Conservation (phyloP, 768 basidiomycete species). For the Xerocomus potaroensis region DNA sequence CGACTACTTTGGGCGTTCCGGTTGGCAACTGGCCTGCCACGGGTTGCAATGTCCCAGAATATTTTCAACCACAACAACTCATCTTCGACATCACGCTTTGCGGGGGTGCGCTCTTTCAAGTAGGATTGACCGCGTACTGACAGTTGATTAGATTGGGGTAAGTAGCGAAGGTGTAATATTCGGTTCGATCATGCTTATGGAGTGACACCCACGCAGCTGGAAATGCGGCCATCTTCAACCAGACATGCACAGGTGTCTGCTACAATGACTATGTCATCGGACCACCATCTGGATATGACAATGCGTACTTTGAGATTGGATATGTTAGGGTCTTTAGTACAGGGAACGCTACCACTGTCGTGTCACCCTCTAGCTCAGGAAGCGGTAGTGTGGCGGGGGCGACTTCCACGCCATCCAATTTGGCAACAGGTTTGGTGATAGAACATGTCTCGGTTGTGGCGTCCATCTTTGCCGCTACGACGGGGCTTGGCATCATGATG, state of each 20-base stretch:
- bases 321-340: constrained; percentile 49
- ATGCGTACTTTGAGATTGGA: constrained; percentile 70
- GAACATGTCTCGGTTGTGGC: constrained; percentile 5
- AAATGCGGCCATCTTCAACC: constrained; percentile 43
- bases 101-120: constrained; percentile 40
- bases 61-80: constrained; percentile 60
- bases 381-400: constrained; percentile 14
- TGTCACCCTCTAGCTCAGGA: constrained; percentile 20
- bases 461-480: constrained; percentile 8
- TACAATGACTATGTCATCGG: constrained; percentile 71
- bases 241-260: constrained; percentile 63
- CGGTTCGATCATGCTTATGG: constrained; percentile 5
- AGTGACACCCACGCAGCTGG: constrained; percentile 43
- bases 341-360: constrained; percentile 25
- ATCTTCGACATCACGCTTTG: constrained; percentile 75
- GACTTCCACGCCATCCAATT: constrained; percentile 8
- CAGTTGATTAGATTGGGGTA: constrained; percentile 30
- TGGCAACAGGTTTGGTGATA: constrained; percentile 1
- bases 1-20: constrained; percentile 58
- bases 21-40: constrained; percentile 62
- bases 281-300: constrained; percentile 54
- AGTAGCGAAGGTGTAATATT: constrained; percentile 3
- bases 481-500: constrained; percentile 15
- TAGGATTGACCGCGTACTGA: constrained; percentile 16
- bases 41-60: constrained; percentile 49